phyloP scores from a whole-genome alignment of 495 filamentous ascomycete species.

The Podospora appendiculata region DNA sequence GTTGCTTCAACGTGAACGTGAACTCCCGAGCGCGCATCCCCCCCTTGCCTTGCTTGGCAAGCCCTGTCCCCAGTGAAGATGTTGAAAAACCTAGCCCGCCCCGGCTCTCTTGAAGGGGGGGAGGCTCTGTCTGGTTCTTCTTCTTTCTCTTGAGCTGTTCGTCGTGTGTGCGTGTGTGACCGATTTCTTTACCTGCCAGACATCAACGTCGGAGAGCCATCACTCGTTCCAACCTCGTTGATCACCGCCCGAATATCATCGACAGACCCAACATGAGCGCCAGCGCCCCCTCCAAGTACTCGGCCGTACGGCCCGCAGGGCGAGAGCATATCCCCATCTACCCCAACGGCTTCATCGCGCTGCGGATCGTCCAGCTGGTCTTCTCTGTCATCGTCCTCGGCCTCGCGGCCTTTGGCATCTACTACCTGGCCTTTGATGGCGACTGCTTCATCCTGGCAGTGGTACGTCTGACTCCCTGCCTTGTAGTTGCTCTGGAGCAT shows the following conservation, averaged over 20 bases:
- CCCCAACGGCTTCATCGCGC: slow-evolving; percentile 41
- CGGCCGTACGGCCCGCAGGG: slow-evolving; percentile 22
- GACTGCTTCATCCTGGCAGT: slow-evolving; percentile 30
- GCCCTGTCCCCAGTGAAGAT: not conserved
- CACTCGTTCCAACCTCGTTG: too few species aligned
- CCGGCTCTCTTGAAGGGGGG: not conserved
- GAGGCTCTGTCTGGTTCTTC: not conserved
- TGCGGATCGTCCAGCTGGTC: slow-evolving; percentile 56
- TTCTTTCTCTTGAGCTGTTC: not conserved
- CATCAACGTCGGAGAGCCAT: too few species aligned
- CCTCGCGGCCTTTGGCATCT: slow-evolving; percentile 56
- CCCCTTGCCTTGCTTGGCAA: too few species aligned
- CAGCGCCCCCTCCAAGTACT: slow-evolving; percentile 8
- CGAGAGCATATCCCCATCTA: slow-evolving; percentile 36
- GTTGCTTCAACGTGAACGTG: too few species aligned
- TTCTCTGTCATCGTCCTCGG: slow-evolving; percentile 60
- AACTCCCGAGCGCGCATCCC: too few species aligned
- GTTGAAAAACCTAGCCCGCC: not conserved
- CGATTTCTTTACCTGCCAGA: not conserved
- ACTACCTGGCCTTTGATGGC: slow-evolving; percentile 11
- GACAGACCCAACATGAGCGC: too few species aligned
- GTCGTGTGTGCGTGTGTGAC: not conserved
- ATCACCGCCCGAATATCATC: too few species aligned
- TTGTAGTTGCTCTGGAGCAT: too few species aligned
- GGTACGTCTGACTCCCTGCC: slow-evolving; percentile 25